Evolutionary conservation across 768 basidiomycete genomes (phyloP).

Genomic region (Nevesoporus exiguus): DNA sequence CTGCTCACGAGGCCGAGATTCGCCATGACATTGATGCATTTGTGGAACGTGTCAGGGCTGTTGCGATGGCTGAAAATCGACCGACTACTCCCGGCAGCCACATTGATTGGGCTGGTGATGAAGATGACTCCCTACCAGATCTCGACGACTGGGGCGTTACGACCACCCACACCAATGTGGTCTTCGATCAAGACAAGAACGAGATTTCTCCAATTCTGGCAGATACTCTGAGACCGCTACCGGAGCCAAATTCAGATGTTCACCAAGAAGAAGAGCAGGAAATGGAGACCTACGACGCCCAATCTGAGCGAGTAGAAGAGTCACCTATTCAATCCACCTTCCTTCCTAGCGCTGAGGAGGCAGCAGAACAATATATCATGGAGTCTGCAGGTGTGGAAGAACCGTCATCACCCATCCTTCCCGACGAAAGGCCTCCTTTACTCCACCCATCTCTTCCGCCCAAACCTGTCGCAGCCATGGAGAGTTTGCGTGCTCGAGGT

Average conservation of each 20-base stretch:
- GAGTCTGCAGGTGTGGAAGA: constrained; percentile 10
- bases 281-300: constrained; percentile 18
- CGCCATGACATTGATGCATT: constrained; percentile 69
- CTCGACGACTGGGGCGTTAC: constrained; percentile 83
- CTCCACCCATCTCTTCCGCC: constrained; percentile 49
- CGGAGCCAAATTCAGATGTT: constrained; percentile 40
- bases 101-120: constrained; percentile 88
- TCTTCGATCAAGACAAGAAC: constrained; percentile 25
- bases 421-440: constrained; percentile 25
- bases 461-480: constrained; percentile 38
- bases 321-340: constrained; percentile 8
- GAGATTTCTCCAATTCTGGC: constrained; percentile 69
- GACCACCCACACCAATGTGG: constrained; percentile 35
- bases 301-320: constrained; percentile 5
- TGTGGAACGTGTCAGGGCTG: constrained; percentile 71
- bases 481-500: constrained; percentile 14
- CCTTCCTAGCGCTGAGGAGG: constrained; percentile 2
- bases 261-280: constrained; percentile 20
- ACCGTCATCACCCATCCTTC: constrained; percentile 4
- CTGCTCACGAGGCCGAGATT: constrained; percentile 42
- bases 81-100: constrained; percentile 73
- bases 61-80: constrained; percentile 65
- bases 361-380: constrained; percentile 20
- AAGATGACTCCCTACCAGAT: constrained; percentile 76
- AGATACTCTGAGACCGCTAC: constrained; percentile 58